phyloP scores from a whole-genome alignment of 768 basidiomycete species.

The Lactarius trivialis region DNA sequence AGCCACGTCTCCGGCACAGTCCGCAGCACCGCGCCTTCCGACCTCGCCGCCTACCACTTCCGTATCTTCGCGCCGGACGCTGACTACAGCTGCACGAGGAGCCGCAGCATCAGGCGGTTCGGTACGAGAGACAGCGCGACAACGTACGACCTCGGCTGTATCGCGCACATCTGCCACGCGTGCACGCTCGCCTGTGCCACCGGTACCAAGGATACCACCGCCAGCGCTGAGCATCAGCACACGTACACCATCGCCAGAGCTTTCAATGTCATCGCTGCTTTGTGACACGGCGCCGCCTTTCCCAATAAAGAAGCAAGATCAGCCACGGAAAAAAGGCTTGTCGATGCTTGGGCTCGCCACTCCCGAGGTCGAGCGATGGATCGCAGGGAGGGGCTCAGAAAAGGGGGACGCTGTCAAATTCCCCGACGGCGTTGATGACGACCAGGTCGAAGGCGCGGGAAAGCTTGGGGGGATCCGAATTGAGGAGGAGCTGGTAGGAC shows the following conservation, averaged over 20 bases:
- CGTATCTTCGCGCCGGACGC: constrained; percentile 1
- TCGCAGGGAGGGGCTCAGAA: constrained; percentile 35
- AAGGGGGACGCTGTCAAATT: constrained; percentile 29
- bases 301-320: constrained; percentile 25
- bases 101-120: not conserved
- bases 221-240: constrained; percentile 4
- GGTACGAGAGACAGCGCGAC: constrained; percentile 7
- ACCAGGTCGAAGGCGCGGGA: constrained; percentile 25
- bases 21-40: constrained; percentile 2
- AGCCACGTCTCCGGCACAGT: constrained; percentile 4
- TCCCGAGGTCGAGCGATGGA: constrained; percentile 49
- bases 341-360: constrained; percentile 41
- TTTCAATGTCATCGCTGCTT: constrained; percentile 13
- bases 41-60: constrained; percentile 1
- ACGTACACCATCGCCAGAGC: constrained; percentile 22
- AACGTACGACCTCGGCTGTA: constrained; percentile 4
- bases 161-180: constrained; percentile 11
- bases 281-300: constrained; percentile 29
- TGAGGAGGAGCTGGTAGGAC: constrained; percentile 37
- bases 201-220: constrained; percentile 8
- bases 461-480: constrained; percentile 27
- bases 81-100: not conserved
- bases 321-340: constrained; percentile 13
- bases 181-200: constrained; percentile 8
- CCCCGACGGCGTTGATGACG: constrained; percentile 41